phyloP scores from a whole-genome alignment of 805 yeast species.

The Hanseniaspora taiwanica region DNA sequence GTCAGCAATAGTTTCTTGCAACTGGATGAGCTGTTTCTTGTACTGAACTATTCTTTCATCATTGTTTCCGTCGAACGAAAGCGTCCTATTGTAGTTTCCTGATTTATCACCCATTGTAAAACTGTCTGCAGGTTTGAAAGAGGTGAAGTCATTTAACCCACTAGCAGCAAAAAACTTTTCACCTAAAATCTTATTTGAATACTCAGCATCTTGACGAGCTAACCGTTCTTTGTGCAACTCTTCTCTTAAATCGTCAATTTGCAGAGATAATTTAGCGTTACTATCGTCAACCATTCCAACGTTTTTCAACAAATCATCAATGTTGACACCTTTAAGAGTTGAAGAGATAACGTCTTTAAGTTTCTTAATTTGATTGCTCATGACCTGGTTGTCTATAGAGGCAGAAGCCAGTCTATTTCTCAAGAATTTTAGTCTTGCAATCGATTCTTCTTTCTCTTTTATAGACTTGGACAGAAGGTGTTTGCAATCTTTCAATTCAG shows the following conservation, averaged over 20 bases:
- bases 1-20: constrained; percentile 38
- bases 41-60: background rate
- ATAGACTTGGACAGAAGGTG: constrained; percentile 36
- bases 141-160: no score
- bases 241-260: constrained; percentile 34
- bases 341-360: constrained; percentile 19
- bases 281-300: constrained; percentile 15
- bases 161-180: constrained; percentile 2
- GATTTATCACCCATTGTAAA: no score
- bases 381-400: constrained; percentile 41
- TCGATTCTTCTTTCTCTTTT: constrained; percentile 30
- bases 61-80: background rate
- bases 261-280: constrained; percentile 24
- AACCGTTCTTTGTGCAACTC: constrained; percentile 39
- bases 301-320: constrained; percentile 14
- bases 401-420: constrained; percentile 57
- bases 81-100: no score
- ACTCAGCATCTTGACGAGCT: constrained; percentile 38
- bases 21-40: constrained; percentile 17
- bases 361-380: constrained; percentile 30
- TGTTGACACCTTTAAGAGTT: constrained; percentile 15
- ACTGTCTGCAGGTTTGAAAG: no score
- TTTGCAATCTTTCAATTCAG: constrained; percentile 39
- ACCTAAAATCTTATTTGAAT: constrained; percentile 18
- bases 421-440: constrained; percentile 44